Conservation (phyloP, 2,329 filamentous ascomycete genomes). For the Paecilomyces variotii region DNA sequence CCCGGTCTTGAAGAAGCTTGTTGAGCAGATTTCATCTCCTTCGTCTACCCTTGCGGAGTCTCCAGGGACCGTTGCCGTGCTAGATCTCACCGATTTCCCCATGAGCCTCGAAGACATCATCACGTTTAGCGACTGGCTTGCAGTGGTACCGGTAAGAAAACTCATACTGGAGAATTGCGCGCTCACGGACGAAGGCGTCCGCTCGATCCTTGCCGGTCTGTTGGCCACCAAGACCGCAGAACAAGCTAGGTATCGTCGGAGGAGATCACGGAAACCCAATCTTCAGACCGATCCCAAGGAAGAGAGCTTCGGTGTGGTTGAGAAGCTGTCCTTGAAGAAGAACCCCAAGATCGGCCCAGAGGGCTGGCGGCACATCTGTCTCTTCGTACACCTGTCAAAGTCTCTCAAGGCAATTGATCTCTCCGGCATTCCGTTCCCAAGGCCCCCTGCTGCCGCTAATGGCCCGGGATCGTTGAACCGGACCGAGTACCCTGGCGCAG, state of each 20-base stretch:
- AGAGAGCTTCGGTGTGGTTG: conserved; percentile 59
- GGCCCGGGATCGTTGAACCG: conserved; percentile 11
- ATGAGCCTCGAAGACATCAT: conserved; percentile 76
- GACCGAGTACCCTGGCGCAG: conserved; percentile 24
- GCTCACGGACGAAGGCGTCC: conserved; percentile 75
- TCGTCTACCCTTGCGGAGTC: conserved; percentile 55
- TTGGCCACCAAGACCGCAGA: conserved; percentile 67
- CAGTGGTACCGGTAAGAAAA: conserved; percentile 83
- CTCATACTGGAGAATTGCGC: conserved; percentile 81
- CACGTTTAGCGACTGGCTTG: conserved; percentile 87
- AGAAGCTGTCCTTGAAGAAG: conserved; percentile 81
- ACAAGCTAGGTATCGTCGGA: conserved; percentile 44
- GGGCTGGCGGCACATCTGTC: conserved; percentile 83
- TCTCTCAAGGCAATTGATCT: conserved; percentile 81
- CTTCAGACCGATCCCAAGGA: conserved; percentile 19
- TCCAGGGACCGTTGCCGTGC: conserved; percentile 68
- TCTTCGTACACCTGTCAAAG: conserved; percentile 85
- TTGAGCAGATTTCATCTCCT: conserved; percentile 71
- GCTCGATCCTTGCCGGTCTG: conserved; percentile 78
- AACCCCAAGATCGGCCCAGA: conserved; percentile 75
- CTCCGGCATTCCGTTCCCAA: conserved; percentile 73
- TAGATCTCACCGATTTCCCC: conserved; percentile 78
- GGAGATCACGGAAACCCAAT: conserved; percentile 29
- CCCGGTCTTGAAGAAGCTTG: conserved; percentile 83
- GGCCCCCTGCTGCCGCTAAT: conserved; percentile 21